Evolutionary conservation across 352 stramenopile species (phyloP).

Genomic region (Pythium phragmitis): DNA sequence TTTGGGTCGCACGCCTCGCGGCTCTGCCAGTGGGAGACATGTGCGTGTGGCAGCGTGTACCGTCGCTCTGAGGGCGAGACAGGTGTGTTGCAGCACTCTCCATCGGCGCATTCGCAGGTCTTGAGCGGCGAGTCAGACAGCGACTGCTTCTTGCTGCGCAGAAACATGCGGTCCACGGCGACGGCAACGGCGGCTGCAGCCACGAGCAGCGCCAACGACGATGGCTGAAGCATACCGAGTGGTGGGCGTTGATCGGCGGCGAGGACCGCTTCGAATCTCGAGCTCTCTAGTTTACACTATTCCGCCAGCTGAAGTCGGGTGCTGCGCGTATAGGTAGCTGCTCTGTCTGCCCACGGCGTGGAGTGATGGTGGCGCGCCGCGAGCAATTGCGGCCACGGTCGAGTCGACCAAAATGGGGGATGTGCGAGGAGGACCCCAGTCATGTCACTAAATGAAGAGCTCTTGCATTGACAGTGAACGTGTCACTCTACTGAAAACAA

Average conservation of each 20-base stretch:
- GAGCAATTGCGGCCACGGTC: neutral
- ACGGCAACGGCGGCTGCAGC: constrained; percentile 24
- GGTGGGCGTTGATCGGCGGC: neutral
- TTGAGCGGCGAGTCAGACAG: constrained; percentile 11
- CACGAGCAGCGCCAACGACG: constrained; percentile 17
- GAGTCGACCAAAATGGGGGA: neutral
- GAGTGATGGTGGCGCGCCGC: neutral
- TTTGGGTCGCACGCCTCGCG: constrained; percentile 57
- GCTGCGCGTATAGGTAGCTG: neutral
- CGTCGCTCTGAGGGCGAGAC: constrained; percentile 49
- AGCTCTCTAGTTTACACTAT: neutral
- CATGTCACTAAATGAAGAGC: neutral
- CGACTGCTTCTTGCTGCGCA: neutral
- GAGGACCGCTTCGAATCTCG: neutral
- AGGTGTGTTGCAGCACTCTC: constrained; percentile 74
- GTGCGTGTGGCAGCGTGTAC: constrained; percentile 70
- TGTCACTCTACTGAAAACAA: neutral
- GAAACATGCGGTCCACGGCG: constrained; percentile 32
- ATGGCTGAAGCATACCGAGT: constrained; percentile 13
- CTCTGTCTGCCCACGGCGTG: neutral
- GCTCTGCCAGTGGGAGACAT: constrained; percentile 71
- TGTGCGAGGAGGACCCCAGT: neutral
- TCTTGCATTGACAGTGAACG: neutral
- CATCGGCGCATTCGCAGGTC: constrained; percentile 59
- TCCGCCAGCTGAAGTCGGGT: too few species aligned